Evolutionary conservation across 352 stramenopile species (phyloP), one percentile per base, ranked within the genome.

Genomic region (Globisporangium emineosum): DNA sequence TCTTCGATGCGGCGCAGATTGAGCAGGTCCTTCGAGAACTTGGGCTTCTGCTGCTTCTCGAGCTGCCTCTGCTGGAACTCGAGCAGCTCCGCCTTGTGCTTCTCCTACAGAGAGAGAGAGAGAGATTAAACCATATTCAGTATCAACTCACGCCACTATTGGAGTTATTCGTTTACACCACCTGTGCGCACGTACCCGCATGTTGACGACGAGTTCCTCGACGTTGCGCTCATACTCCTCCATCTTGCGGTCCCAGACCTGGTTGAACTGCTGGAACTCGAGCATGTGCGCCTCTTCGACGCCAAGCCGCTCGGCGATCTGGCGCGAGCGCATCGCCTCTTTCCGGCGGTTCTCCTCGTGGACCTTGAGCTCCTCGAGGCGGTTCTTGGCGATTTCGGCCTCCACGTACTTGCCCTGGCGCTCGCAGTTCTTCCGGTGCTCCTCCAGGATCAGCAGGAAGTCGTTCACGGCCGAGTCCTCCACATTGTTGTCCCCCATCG

Each of bases 201-300:
- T 97, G 33, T 78, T 80, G n/a, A 93, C 76, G 21, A 97, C 86
- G 21, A 98, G 78, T 58, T 94, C 77, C 62, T 97, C 79, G 8
- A 94, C 91, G 68, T 98, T 97, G 62, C 82, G 72, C 64, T 98
- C 92, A 68, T 98, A 98, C 53, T 98, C 94, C 51, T 92, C 78
- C 84, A 98, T 98, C 72, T 98, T 98, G 62, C 94, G 89, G 69
- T 99, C 94, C 96, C 96, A 98, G 40, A 97, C 80, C 42, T 94
- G 77, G 78, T 98, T 99, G 65, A 98, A 98, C 73, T 98, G 92
- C 79, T 98, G 95, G 68, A 98, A 98, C 80, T 99, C 96, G 51
- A 98, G 87, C 94, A 98, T 98, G 73, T 98, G 96, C n/a, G 96
- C 93, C 69, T 99, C 96, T 65, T 99, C 94, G 13, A 99, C 89